These are phyloP conservation scores for Colletotrichum sp. DNA, from an alignment of 2,329 filamentous ascomycete species.

Conservation along the genomic window DNA sequence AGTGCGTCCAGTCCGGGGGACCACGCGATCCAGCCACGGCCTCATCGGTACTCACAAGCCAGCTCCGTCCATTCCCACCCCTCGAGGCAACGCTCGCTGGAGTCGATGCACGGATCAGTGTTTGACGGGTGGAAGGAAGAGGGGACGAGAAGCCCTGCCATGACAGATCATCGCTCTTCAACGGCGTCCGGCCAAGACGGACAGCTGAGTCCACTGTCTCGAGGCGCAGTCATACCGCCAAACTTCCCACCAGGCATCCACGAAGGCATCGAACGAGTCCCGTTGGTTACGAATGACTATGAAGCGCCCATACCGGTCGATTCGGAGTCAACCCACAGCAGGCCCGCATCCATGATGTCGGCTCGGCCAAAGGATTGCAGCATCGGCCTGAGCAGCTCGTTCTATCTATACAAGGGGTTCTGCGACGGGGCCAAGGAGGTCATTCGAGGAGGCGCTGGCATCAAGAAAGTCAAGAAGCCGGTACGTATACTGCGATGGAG, in stretches of 20 bases:
- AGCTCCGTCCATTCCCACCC: conserved; percentile 24
- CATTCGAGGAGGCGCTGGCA: conserved; percentile 50
- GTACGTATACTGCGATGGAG: conserved; percentile 31
- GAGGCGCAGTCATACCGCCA: background rate
- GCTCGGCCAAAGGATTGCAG: conserved; percentile 38
- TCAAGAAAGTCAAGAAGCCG: conserved; percentile 56
- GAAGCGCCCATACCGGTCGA: conserved; percentile 43
- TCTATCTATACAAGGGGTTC: conserved; percentile 58
- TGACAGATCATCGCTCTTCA: conserved; percentile 23
- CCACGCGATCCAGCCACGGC: background rate
- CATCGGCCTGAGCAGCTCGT: conserved; percentile 52
- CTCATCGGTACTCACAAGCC: conserved; percentile 10
- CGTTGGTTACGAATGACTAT: conserved; percentile 17
- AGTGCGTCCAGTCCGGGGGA: background rate
- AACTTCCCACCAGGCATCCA: conserved; percentile 14
- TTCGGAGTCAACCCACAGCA: conserved; percentile 24
- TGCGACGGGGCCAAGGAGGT: conserved; percentile 59
- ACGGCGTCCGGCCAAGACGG: conserved; percentile 13
- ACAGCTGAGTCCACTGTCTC: background rate
- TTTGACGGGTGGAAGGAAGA: conserved; percentile 35
- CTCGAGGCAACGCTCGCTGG: conserved; percentile 34
- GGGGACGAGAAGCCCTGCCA: conserved; percentile 23
- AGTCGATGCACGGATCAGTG: conserved; percentile 39
- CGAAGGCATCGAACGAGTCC: conserved; percentile 15
- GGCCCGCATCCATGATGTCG: conserved; percentile 17